Conservation (phyloP, 2,329 filamentous ascomycete genomes). For the Clarireedia sp. region DNA sequence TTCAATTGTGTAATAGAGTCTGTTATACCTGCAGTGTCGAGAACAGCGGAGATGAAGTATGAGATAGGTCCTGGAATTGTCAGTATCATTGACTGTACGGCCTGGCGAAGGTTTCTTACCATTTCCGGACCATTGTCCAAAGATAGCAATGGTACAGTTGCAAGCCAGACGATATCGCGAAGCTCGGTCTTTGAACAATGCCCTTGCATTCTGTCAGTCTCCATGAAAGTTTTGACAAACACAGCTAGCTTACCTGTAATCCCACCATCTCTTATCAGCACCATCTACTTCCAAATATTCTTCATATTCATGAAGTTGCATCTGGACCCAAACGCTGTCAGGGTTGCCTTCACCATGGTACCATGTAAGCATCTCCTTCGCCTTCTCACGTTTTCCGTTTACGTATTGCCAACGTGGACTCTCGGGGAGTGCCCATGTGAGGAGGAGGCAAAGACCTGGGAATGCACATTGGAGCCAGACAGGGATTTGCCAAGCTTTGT, state of each 20-base stretch:
- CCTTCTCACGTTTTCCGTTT: constrained; percentile 31
- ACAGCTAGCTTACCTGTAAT: constrained; percentile 33
- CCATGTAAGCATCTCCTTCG: constrained; percentile 33
- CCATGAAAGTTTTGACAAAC: background rate
- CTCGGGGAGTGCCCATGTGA: constrained; percentile 39
- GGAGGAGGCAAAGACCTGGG: constrained; percentile 39
- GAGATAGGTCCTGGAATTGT: constrained; percentile 30
- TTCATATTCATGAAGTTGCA: constrained; percentile 41
- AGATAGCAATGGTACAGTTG: constrained; percentile 42
- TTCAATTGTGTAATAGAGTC: constrained; percentile 41
- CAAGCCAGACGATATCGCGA: constrained; percentile 41
- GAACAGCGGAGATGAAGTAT: constrained; percentile 46
- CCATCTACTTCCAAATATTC: constrained; percentile 42
- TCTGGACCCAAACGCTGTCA: constrained; percentile 42
- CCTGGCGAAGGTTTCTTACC: constrained; percentile 6
- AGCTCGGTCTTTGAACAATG: constrained; percentile 41
- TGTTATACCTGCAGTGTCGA: constrained; percentile 41
- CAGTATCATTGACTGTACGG: background rate
- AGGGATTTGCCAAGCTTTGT: constrained; percentile 39
- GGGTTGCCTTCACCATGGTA: constrained; percentile 46
- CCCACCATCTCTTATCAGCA: constrained; percentile 48
- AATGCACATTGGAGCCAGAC: constrained; percentile 46
- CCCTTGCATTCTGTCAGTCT: constrained; percentile 40
- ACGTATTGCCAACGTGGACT: constrained; percentile 37
- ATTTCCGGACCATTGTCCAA: constrained; percentile 42